Evolutionary conservation across 164 flowering plant species (phyloP).

Genomic region (Hamamelis virginiana): DNA sequence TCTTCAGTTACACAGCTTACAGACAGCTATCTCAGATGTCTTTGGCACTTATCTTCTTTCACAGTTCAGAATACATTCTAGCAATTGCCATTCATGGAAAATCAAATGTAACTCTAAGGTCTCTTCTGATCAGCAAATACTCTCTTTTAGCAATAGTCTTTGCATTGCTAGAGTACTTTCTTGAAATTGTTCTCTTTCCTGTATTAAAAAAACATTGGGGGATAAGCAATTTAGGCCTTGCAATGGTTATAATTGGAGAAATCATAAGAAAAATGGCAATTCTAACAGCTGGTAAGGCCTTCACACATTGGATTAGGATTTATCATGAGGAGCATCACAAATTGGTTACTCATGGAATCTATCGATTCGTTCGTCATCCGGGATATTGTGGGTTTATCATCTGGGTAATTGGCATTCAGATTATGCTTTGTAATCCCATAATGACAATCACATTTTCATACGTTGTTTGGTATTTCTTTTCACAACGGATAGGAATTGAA

Average conservation of each 20-base stretch:
- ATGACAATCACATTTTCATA: constrained; percentile 60
- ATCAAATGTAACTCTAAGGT: constrained; percentile 40
- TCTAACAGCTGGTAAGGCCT: constrained; percentile 73
- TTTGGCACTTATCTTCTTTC: constrained; percentile 53
- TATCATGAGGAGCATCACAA: constrained; percentile 56
- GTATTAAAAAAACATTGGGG: constrained; percentile 69
- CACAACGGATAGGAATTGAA: constrained; percentile 71
- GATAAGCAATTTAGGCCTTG: constrained; percentile 66
- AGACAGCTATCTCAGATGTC: constrained; percentile 60
- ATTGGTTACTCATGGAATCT: constrained; percentile 71
- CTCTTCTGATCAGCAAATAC: constrained; percentile 69
- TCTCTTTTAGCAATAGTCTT: constrained; percentile 65
- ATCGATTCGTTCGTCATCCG: constrained; percentile 70
- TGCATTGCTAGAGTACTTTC: constrained; percentile 57
- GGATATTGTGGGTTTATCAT: constrained; percentile 78
- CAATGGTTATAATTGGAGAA: constrained; percentile 74
- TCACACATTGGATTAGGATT: constrained; percentile 73
- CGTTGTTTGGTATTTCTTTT: constrained; percentile 77
- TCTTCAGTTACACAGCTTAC: constrained; percentile 40
- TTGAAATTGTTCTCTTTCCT: constrained; percentile 59
- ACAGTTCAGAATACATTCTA: constrained; percentile 56
- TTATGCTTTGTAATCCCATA: constrained; percentile 84
- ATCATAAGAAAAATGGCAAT: constrained; percentile 65
- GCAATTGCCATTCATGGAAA: constrained; percentile 58
- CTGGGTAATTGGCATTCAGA: constrained; percentile 80